phyloP scores from a whole-genome alignment of 2,329 filamentous ascomycete genomes.

The Myriangium duriaei region DNA sequence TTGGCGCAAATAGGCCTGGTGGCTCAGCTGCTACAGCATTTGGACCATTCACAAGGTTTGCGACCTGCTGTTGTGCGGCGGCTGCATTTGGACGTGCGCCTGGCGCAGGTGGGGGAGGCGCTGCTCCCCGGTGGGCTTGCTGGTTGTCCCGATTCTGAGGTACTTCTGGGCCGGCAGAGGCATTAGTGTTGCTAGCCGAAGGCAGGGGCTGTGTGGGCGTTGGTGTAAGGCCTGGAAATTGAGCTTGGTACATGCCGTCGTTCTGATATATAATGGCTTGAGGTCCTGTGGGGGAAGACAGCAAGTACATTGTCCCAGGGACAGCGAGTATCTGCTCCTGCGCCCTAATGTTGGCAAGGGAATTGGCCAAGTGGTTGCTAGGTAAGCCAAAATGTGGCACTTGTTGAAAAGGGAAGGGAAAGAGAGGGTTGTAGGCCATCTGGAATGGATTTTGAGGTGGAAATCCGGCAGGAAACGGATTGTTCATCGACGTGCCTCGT shows the following conservation, averaged over 20 bases:
- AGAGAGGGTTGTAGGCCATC: too few relatives aligned
- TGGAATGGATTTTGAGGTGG: too few relatives aligned
- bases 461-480: too few relatives aligned
- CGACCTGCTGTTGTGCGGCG: conserved; percentile 8
- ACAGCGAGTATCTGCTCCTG: conserved; percentile 15
- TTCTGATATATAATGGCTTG: conserved; percentile 33
- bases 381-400: neutral
- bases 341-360: conserved; percentile 9
- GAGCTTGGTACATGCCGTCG: conserved; percentile 19
- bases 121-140: too few relatives aligned
- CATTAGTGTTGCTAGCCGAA: too few relatives aligned
- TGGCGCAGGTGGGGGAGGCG: conserved; percentile 8
- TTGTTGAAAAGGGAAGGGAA: too few relatives aligned
- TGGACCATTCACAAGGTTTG: conserved; percentile 3
- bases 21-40: conserved; percentile 10
- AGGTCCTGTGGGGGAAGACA: conserved; percentile 33
- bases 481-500: too few relatives aligned
- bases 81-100: conserved; percentile 10
- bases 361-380: neutral
- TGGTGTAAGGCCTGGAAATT: conserved; percentile 1
- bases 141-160: too few relatives aligned
- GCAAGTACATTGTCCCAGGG: conserved; percentile 23
- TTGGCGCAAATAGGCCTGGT: conserved; percentile 18
- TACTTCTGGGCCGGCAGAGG: too few relatives aligned
- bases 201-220: neutral